Evolutionary conservation across 306 rosid species (phyloP).

Genomic region (Calophaca sinica): DNA sequence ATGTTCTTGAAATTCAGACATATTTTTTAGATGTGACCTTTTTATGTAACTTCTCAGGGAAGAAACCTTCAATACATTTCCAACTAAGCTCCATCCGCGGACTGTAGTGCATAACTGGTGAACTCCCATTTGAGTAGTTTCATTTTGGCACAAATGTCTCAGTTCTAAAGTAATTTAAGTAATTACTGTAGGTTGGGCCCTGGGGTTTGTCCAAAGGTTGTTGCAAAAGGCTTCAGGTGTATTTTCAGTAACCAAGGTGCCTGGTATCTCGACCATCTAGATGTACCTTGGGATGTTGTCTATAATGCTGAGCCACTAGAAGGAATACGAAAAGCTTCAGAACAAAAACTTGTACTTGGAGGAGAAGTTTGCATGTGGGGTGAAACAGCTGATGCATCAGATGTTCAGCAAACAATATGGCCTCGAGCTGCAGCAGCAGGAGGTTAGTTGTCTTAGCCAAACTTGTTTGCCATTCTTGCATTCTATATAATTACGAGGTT

Average conservation of each 20-base stretch:
- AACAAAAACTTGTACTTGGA: conserved; percentile 84
- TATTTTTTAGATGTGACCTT: conserved; percentile 22
- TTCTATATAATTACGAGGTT: not conserved
- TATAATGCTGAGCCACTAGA: conserved; percentile 86
- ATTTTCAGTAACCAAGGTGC: conserved; percentile 94
- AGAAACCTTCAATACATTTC: conserved; percentile 87
- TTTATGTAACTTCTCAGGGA: conserved; percentile 74
- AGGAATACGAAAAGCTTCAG: conserved; percentile 63
- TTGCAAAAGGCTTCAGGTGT: conserved; percentile 85
- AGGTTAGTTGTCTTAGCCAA: conserved; percentile 56
- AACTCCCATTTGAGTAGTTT: conserved; percentile 46
- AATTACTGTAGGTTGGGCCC: conserved; percentile 68
- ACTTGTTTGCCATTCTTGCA: not conserved
- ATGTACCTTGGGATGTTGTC: conserved; percentile 79
- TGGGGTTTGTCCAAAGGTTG: conserved; percentile 92
- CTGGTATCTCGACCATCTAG: conserved; percentile 95
- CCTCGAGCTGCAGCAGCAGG: conserved; percentile 99
- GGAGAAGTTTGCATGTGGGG: conserved; percentile 99
- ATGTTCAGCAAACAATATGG: conserved; percentile 94
- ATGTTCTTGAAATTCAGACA: conserved; percentile 3
- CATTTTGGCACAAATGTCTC: conserved; percentile 25
- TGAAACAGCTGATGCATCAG: conserved; percentile 81
- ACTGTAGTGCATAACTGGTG: conserved; percentile 97
- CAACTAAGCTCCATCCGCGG: conserved; percentile 75
- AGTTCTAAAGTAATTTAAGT: conserved; percentile 25